These are phyloP conservation scores for Cyberlindnera nakhonratchasimensis DNA, from an alignment of 805 yeast species.

Conservation along the genomic window DNA sequence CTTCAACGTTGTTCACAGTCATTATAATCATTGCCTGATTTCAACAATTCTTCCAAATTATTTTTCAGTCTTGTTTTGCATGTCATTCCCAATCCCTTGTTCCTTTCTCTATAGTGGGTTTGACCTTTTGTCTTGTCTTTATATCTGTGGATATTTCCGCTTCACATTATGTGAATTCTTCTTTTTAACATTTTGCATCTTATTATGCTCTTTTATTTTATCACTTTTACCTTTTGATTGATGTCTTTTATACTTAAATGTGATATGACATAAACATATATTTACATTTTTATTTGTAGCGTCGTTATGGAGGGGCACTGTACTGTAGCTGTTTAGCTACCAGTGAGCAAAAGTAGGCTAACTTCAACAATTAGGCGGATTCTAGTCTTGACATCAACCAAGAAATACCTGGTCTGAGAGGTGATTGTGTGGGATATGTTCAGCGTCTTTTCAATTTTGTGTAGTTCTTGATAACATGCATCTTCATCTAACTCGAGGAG, in stretches of 20 bases:
- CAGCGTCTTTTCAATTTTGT: constrained; percentile 4
- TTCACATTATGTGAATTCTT: no score
- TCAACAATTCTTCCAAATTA: background rate
- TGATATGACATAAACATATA: no score
- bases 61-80: background rate
- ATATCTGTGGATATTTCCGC: no score
- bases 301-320: background rate
- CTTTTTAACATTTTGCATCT: background rate
- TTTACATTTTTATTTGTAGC: background rate
- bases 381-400: constrained; percentile 8
- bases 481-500: constrained; percentile 8
- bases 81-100: background rate
- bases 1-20: constrained; percentile 2
- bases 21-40: constrained; percentile 5
- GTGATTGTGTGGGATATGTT: constrained; percentile 8
- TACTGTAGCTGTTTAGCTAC: background rate
- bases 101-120: background rate
- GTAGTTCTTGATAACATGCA: constrained; percentile 3
- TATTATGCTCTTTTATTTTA: background rate
- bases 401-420: constrained; percentile 9
- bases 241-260: background rate
- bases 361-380: constrained; percentile 1
- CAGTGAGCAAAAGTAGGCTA: background rate
- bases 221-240: no score
- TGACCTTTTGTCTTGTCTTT: background rate